Conservation (phyloP, 2,329 filamentous ascomycete genomes). For the Rugonectria rugulosa region DNA sequence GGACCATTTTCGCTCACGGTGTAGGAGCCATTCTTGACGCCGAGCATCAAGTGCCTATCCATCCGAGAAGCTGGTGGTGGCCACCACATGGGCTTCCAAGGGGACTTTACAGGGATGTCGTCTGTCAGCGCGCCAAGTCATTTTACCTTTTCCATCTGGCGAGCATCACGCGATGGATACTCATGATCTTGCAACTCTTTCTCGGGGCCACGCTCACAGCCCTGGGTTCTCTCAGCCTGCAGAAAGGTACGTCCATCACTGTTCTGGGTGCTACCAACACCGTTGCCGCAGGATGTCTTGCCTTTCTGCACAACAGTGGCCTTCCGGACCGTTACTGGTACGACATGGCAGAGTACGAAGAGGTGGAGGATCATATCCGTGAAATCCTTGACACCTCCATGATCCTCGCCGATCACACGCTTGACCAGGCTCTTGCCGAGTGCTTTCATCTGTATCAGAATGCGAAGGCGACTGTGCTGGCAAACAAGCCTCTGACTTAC, state of each 20-base stretch:
- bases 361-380: slow-evolving; percentile 59
- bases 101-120: slow-evolving; percentile 58
- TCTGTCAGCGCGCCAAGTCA: slow-evolving; percentile 53
- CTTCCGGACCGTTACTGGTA: slow-evolving; percentile 60
- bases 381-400: slow-evolving; percentile 58
- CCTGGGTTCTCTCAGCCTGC: slow-evolving; percentile 52
- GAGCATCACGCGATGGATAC: slow-evolving; percentile 52
- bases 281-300: slow-evolving; percentile 57
- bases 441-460: slow-evolving; percentile 56
- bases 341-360: slow-evolving; percentile 57
- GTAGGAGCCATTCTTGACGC: slow-evolving; percentile 55
- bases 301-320: slow-evolving; percentile 61
- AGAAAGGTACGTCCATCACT: slow-evolving; percentile 53
- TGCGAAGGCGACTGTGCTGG: slow-evolving; percentile 56
- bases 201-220: slow-evolving; percentile 59
- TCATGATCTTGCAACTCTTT: slow-evolving; percentile 59
- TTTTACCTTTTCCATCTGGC: slow-evolving; percentile 53
- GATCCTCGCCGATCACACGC: slow-evolving; percentile 49
- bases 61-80: slow-evolving; percentile 53
- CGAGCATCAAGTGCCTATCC: slow-evolving; percentile 52
- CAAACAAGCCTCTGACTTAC: slow-evolving; percentile 56
- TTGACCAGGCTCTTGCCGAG: slow-evolving; percentile 56
- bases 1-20: slow-evolving; percentile 55
- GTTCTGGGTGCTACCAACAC: slow-evolving; percentile 60
- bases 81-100: slow-evolving; percentile 56